These are phyloP conservation scores for Rubus parviflorus DNA, from an alignment of 306 rosid genomes.

Conservation along the genomic window DNA sequence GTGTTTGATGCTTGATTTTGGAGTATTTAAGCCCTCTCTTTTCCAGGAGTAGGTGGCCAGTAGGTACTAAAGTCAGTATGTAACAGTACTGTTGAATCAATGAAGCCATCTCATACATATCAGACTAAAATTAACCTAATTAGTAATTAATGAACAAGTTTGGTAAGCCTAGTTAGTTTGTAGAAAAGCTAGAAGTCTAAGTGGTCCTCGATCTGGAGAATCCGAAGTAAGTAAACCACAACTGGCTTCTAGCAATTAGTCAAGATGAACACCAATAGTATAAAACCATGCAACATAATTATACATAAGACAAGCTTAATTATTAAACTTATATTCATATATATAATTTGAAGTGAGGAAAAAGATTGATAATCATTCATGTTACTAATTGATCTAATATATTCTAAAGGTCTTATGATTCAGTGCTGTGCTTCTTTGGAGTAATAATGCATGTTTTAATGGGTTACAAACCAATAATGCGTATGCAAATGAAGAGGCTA, in stretches of 20 bases:
- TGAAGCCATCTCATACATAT: not conserved
- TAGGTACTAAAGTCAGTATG: slow-evolving; percentile 6
- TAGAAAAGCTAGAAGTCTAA: not conserved
- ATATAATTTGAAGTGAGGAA: not conserved
- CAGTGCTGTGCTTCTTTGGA: not conserved
- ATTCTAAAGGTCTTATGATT: not conserved
- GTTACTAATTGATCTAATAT: not conserved
- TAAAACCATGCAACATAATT: not conserved
- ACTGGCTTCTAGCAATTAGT: slow-evolving; percentile 5
- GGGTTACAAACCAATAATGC: not conserved
- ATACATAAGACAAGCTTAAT: not conserved
- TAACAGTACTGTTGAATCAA: not conserved
- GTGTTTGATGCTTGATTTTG: not conserved
- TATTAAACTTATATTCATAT: not conserved
- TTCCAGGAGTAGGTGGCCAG: slow-evolving; percentile 2
- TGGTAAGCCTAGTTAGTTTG: not conserved
- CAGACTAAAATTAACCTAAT: not conserved
- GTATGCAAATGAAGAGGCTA: not conserved
- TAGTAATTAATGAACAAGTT: too few relatives aligned
- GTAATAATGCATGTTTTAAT: not conserved
- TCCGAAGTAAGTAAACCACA: slow-evolving; percentile 7
- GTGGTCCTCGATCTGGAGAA: slow-evolving; percentile 5
- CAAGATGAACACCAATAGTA: slow-evolving; percentile 3
- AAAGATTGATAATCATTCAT: not conserved
- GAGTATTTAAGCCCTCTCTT: not conserved